A percentile compares a stretch with the other conserved stretches of the same genome.
Evolutionary conservation across 306 rosid species (phyloP).

Genomic region (Crotalaria pallida): DNA sequence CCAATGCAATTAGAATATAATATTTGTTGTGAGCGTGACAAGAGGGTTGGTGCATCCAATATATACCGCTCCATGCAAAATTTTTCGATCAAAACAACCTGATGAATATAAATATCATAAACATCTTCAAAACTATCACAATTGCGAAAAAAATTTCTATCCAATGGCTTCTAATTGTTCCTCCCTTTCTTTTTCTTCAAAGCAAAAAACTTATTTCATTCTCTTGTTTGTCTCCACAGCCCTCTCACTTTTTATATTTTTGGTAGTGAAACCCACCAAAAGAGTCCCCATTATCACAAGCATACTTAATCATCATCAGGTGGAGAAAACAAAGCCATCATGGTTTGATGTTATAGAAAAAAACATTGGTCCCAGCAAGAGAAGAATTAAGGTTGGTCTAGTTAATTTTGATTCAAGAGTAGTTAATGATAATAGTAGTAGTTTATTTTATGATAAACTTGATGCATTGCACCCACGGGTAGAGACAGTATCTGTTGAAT

Average conservation of each 20-base stretch:
- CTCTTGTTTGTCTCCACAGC: slow-evolving; percentile 21
- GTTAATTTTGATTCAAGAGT: slow-evolving; percentile 31
- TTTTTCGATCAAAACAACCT: neutral
- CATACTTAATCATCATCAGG: neutral
- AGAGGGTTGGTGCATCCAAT: neutral
- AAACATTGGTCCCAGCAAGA: neutral
- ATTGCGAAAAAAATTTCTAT: neutral
- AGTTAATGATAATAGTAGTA: neutral
- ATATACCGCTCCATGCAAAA: slow-evolving; percentile 5
- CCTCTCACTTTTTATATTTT: slow-evolving; percentile 10
- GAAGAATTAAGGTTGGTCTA: slow-evolving; percentile 35
- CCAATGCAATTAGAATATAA: too few species aligned
- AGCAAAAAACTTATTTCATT: slow-evolving; percentile 16
- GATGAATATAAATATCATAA: neutral
- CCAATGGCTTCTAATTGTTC: slow-evolving; percentile 36
- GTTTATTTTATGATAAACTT: neutral
- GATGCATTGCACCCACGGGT: neutral
- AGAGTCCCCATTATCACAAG: neutral
- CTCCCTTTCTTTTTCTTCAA: slow-evolving; percentile 17
- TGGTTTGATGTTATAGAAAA: slow-evolving; percentile 32
- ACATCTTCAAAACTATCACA: neutral
- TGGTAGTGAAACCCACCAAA: neutral
- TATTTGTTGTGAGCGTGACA: neutral
- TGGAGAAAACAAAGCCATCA: neutral
- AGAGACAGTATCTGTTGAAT: slow-evolving; percentile 25